These are phyloP conservation scores for Corylus heterophylla DNA, from an alignment of 306 rosid genomes.

Conservation along the genomic window DNA sequence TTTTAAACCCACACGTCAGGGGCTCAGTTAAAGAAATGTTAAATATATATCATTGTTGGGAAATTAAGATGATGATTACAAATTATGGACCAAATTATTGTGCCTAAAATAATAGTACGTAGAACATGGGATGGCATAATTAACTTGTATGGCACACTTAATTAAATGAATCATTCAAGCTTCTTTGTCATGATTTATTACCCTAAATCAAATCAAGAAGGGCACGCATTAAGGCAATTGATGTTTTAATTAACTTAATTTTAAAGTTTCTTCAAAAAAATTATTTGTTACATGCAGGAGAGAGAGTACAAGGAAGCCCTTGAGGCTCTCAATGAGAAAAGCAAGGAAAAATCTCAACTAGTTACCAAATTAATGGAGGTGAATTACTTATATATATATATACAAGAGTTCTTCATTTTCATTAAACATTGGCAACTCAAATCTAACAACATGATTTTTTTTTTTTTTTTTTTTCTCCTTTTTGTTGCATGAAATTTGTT, in stretches of 20 bases:
- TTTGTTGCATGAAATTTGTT: not conserved
- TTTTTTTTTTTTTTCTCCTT: not conserved
- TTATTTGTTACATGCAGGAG: slow-evolving; percentile 50
- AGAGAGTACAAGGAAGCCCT: slow-evolving; percentile 91
- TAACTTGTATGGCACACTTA: not conserved
- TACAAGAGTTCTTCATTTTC: not conserved
- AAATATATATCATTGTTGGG: not conserved
- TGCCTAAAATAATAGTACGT: not conserved
- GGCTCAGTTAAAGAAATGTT: not conserved
- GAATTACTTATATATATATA: not conserved
- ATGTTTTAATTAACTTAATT: not conserved
- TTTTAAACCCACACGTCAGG: too few relatives aligned
- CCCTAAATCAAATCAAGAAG: not conserved
- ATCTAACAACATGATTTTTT: not conserved
- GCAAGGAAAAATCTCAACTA: slow-evolving; percentile 74
- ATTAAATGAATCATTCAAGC: not conserved
- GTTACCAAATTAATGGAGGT: slow-evolving; percentile 56
- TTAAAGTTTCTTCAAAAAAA: not conserved
- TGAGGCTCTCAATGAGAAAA: slow-evolving; percentile 87
- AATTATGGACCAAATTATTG: not conserved
- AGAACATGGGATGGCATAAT: not conserved
- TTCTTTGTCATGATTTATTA: not conserved
- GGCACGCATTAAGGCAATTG: not conserved
- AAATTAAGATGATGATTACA: not conserved
- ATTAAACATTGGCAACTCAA: not conserved